These are phyloP conservation scores for Mycena haematopus DNA, from an alignment of 768 basidiomycete species.

Conservation along the genomic window DNA sequence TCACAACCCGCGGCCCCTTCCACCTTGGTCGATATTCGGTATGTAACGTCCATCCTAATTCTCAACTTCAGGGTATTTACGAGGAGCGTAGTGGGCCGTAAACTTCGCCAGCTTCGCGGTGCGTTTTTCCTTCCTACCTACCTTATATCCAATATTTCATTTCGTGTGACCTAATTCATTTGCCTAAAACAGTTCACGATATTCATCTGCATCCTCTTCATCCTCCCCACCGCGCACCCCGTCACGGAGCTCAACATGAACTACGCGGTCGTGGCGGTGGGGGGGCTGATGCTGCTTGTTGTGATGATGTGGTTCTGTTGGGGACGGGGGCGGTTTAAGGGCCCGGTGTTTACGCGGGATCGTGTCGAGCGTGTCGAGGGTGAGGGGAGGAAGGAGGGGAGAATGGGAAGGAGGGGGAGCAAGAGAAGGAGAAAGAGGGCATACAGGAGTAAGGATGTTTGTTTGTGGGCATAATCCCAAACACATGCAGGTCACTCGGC, in stretches of 20 bases:
- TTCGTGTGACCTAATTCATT: background rate
- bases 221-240: slow-evolving; percentile 61
- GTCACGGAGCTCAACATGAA: slow-evolving; percentile 61
- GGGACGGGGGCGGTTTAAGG: slow-evolving; percentile 52
- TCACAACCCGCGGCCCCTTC: slow-evolving; percentile 56
- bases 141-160: no score
- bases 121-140: slow-evolving; percentile 31
- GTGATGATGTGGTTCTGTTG: slow-evolving; percentile 52
- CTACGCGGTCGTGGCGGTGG: slow-evolving; percentile 60
- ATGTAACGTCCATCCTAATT: no score
- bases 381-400: no score
- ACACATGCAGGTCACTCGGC: background rate
- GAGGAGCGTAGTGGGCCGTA: slow-evolving; percentile 42
- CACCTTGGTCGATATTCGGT: slow-evolving; percentile 57
- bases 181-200: slow-evolving; percentile 47
- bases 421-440: background rate
- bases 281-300: slow-evolving; percentile 53
- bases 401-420: background rate
- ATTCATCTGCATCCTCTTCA: slow-evolving; percentile 61
- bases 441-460: slow-evolving; percentile 1
- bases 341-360: slow-evolving; percentile 55
- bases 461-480: background rate
- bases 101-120: slow-evolving; percentile 56
- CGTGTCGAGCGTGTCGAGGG: background rate
- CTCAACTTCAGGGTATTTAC: no score